A percentile compares a stretch with the other conserved stretches of the same genome.
Evolutionary conservation across 306 rosid genomes (phyloP).

Genomic region (Alnus glutinosa): DNA sequence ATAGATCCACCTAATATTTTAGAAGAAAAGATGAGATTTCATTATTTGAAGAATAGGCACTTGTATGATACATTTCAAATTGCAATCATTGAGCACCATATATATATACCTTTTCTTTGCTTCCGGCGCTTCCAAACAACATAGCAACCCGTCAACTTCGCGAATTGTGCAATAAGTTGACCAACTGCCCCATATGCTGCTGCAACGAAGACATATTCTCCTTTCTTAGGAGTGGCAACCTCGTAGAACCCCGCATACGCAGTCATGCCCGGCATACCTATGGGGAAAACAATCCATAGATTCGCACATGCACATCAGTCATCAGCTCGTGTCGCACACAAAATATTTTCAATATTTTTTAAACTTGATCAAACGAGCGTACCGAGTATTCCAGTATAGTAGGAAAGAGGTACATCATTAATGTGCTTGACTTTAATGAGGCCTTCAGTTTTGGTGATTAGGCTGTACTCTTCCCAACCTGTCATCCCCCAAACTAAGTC

Average conservation of each 20-base stretch:
- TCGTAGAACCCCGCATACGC: slow-evolving; percentile 19
- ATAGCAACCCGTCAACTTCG: background rate
- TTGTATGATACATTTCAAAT: no score
- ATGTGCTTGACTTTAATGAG: slow-evolving; percentile 44
- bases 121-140: slow-evolving; percentile 5
- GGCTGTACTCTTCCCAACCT: slow-evolving; percentile 58
- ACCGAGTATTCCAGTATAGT: slow-evolving; percentile 41
- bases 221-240: slow-evolving; percentile 19
- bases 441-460: slow-evolving; percentile 27
- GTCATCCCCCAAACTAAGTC: slow-evolving; percentile 52
- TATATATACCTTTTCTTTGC: slow-evolving; percentile 9
- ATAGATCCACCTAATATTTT: slow-evolving; percentile 23
- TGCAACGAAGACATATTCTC: slow-evolving; percentile 19
- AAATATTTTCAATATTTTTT: background rate
- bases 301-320: no score
- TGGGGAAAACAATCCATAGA: no score
- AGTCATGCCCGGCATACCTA: slow-evolving; percentile 27
- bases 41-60: no score
- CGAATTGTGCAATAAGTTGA: slow-evolving; percentile 11
- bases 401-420: slow-evolving; percentile 45
- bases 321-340: no score
- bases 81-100: no score
- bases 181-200: slow-evolving; percentile 15
- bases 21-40: background rate
- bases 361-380: background rate